Conservation (phyloP, 495 filamentous ascomycete genomes). For the Neurospora sp. region DNA sequence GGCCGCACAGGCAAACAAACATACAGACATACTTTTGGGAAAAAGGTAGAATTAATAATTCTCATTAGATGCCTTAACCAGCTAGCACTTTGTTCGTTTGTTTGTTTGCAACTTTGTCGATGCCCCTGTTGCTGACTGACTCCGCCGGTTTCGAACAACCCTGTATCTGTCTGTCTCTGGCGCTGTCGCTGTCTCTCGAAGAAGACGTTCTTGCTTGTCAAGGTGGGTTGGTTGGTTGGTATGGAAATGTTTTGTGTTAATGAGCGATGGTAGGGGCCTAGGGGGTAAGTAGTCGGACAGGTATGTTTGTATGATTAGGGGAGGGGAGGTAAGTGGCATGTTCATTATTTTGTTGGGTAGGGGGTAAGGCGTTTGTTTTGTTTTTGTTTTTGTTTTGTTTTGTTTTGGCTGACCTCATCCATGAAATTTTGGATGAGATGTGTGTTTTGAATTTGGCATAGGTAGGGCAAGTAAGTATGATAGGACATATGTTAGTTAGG, state of each 20-base stretch:
- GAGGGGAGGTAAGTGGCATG: neutral
- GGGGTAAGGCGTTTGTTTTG: neutral
- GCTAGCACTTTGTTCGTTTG: neutral
- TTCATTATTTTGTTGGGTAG: neutral
- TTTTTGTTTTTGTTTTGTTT: neutral
- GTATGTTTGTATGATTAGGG: neutral
- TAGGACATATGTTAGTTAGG: neutral
- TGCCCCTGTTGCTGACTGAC: neutral
- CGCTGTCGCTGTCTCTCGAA: neutral
- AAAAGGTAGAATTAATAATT: neutral
- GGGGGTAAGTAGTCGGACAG: neutral
- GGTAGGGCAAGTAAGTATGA: neutral
- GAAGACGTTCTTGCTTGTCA: neutral
- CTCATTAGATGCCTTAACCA: neutral
- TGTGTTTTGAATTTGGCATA: neutral
- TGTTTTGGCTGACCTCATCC: neutral
- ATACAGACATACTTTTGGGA: neutral
- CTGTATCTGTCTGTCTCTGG: neutral
- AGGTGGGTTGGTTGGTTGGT: neutral
- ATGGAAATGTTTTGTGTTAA: neutral
- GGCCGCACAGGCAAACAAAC: neutral
- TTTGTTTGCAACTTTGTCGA: neutral
- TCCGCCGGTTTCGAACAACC: neutral
- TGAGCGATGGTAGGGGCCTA: neutral
- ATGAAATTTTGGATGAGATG: neutral